These are phyloP conservation scores for Singerocomus rubriflavus DNA, from an alignment of 1,284 basidiomycete genomes.

Conservation along the genomic window DNA sequence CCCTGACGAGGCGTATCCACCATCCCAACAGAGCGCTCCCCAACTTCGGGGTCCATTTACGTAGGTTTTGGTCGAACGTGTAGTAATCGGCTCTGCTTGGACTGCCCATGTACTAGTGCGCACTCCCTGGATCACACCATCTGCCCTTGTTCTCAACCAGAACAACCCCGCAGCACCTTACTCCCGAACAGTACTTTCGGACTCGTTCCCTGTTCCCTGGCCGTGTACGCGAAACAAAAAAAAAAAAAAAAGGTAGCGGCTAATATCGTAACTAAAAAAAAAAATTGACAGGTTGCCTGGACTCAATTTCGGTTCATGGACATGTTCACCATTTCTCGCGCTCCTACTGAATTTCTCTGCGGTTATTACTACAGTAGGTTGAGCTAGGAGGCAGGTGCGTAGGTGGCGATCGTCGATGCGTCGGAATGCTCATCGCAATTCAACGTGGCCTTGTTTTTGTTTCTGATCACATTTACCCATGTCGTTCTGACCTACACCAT, in stretches of 20 bases:
- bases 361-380: neutral
- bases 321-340: neutral
- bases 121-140: neutral
- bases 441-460: neutral
- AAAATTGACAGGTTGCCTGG: conserved; percentile 9
- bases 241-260: neutral
- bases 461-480: too few species aligned
- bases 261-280: conserved; percentile 3
- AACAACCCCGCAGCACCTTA: neutral
- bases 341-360: neutral
- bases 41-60: conserved; percentile 10
- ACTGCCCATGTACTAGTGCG: neutral
- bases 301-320: conserved; percentile 3
- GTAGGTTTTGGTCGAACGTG: conserved; percentile 14
- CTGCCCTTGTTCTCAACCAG: neutral
- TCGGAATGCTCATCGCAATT: neutral
- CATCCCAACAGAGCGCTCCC: neutral
- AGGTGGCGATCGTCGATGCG: too few species aligned
- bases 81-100: conserved; percentile 19
- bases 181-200: conserved; percentile 2
- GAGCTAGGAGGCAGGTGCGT: too few species aligned
- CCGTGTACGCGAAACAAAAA: conserved; percentile 5
- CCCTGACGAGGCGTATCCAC: neutral
- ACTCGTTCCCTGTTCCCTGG: neutral
- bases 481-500: neutral